These are phyloP conservation scores for Amaranthus palmeri DNA, from an alignment of 148 eudicot genomes.

Conservation along the genomic window DNA sequence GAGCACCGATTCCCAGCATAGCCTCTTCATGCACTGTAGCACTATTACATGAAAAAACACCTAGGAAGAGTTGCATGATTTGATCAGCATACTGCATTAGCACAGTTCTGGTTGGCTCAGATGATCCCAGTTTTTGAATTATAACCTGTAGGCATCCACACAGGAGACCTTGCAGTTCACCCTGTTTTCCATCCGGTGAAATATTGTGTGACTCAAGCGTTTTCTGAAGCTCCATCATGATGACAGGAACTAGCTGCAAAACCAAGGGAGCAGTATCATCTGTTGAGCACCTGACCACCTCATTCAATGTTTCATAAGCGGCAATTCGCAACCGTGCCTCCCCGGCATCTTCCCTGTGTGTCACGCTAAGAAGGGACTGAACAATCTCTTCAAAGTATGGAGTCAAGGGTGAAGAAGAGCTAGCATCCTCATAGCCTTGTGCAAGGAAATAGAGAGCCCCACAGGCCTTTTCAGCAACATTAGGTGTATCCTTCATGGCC, in stretches of 20 bases:
- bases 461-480: slow-evolving; percentile 94
- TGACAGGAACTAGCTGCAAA: slow-evolving; percentile 69
- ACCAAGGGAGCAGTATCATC: slow-evolving; percentile 87
- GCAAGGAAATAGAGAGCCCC: slow-evolving; percentile 95
- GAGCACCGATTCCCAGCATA: slow-evolving; percentile 90
- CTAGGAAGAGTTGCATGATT: slow-evolving; percentile 73
- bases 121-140: slow-evolving; percentile 81
- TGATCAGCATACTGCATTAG: slow-evolving; percentile 80
- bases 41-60: slow-evolving; percentile 77
- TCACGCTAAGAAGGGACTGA: slow-evolving; percentile 74
- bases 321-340: slow-evolving; percentile 80
- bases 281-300: slow-evolving; percentile 90
- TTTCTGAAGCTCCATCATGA: slow-evolving; percentile 87
- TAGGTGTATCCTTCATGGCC: slow-evolving; percentile 87
- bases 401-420: slow-evolving; percentile 66
- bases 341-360: slow-evolving; percentile 86
- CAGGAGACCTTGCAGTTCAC: slow-evolving; percentile 85
- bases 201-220: slow-evolving; percentile 75
- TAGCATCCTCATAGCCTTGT: slow-evolving; percentile 83
- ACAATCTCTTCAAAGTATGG: slow-evolving; percentile 83
- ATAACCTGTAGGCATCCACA: slow-evolving; percentile 94
- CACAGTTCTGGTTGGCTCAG: slow-evolving; percentile 57
- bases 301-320: slow-evolving; percentile 92
- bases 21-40: slow-evolving; percentile 97
- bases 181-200: slow-evolving; percentile 79